phyloP scores from a whole-genome alignment of 768 basidiomycete genomes.

The Tricholoma hemisulphureum region DNA sequence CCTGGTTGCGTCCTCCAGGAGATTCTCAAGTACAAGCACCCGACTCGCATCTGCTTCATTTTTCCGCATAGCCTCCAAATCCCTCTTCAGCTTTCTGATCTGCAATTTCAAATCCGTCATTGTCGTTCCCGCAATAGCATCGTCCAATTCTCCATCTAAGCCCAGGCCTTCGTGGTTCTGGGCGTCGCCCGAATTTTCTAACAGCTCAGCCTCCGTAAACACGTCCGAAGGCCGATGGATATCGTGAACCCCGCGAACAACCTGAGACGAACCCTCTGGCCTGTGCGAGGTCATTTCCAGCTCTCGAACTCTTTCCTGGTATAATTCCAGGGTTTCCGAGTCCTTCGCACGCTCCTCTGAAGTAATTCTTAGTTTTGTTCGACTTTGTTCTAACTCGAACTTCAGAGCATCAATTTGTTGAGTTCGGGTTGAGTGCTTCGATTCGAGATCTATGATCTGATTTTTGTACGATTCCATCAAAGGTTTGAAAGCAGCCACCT shows the following conservation, averaged over 20 bases:
- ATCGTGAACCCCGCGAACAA: constrained; percentile 23
- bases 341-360: constrained; percentile 73
- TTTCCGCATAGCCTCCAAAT: constrained; percentile 71
- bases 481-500: constrained; percentile 81
- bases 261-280: constrained; percentile 32
- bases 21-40: constrained; percentile 83
- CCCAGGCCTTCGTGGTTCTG: constrained; percentile 52
- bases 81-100: constrained; percentile 76
- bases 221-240: constrained; percentile 8
- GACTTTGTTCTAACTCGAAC: constrained; percentile 75
- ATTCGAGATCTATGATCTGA: constrained; percentile 80
- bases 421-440: constrained; percentile 59
- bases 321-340: constrained; percentile 81
- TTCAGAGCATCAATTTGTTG: constrained; percentile 72
- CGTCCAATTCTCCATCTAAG: constrained; percentile 83
- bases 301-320: constrained; percentile 88
- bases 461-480: constrained; percentile 91
- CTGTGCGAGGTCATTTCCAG: constrained; percentile 70
- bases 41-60: constrained; percentile 76
- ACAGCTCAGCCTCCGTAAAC: constrained; percentile 31
- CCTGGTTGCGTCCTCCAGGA: constrained; percentile 86
- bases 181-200: constrained; percentile 29
- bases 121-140: constrained; percentile 78
- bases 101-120: constrained; percentile 92
- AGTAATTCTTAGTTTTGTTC: constrained; percentile 64